Conservation (phyloP, 139 green algal species). For the Chlorella sp. region DNA sequence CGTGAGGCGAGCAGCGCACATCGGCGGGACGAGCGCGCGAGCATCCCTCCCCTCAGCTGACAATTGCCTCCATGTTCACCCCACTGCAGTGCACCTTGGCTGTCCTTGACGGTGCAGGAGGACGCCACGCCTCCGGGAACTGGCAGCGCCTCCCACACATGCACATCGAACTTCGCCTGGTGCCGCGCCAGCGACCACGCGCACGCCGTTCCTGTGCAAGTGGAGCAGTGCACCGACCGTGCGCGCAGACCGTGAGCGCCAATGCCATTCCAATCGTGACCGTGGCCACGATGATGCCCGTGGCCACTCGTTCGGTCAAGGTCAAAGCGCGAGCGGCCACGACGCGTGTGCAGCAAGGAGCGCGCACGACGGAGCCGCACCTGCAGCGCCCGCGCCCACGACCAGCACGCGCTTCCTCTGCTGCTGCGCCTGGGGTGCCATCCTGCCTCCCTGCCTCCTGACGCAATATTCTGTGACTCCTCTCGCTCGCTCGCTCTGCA, state of each 20-base stretch:
- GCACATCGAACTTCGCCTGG: slow-evolving; percentile 51
- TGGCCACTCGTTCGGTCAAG: background rate
- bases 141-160: slow-evolving; percentile 52
- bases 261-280: background rate
- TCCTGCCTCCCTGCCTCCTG: too few relatives aligned
- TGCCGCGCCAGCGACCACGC: slow-evolving; percentile 51
- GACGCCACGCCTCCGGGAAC: slow-evolving; percentile 54
- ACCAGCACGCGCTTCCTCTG: slow-evolving; percentile 45
- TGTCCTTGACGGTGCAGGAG: background rate
- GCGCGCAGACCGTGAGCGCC: background rate
- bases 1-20: too few relatives aligned
- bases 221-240: background rate
- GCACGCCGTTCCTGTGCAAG: slow-evolving; percentile 42
- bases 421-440: background rate
- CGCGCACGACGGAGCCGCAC: slow-evolving; percentile 11
- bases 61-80: too few relatives aligned
- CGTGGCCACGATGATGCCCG: background rate
- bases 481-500: too few relatives aligned
- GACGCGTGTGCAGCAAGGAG: background rate
- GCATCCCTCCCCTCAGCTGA: too few relatives aligned
- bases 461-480: too few relatives aligned
- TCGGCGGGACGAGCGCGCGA: too few relatives aligned
- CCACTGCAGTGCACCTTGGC: background rate
- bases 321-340: too few relatives aligned
- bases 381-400: slow-evolving; percentile 48